Evolutionary conservation across 768 basidiomycete genomes (phyloP), one percentile per base, ranked within the genome.

Genomic region (Rhizopogon vinicolor): DNA sequence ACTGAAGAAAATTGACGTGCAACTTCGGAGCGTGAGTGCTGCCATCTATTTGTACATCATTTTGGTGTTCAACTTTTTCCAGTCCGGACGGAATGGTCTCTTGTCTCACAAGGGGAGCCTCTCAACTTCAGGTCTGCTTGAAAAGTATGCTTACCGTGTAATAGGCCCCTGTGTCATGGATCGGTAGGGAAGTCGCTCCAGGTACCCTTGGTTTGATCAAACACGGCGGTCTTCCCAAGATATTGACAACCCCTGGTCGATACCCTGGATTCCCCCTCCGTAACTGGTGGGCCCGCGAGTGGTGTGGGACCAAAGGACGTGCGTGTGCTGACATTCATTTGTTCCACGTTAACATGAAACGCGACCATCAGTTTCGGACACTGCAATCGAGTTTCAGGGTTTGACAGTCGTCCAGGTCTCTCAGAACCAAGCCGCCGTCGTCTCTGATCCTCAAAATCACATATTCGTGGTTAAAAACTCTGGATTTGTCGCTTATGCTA

Each of bases 271-370:
- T 84, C 66, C 89, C 89, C 10, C 73, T 89, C 46, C 76, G 87
- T 3, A 91, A 91, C 58, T 91, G 90, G 90, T 91, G 89, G 88
- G 89, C 89, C 3, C 78, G 91, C 14, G 66, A 74, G n/a, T 92
- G 83, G 81, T 65, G 69, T 52, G 91, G 89, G 16, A 85, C 81
- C 3, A 79, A 78, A 63, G 87, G 87, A 63, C 68, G 88, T 87
- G 65, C 61, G 85, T 75, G 7, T 42, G 25, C 7, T 16, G 18
- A 44, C n/a, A n/a, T 40, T 40, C 33, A 10, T 33, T 10, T 18
- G 39, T 33, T 16, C 35, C 1, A 58, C 18, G n/a, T 5, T 28
- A 28, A 43, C 14, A 33, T 50, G 33, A 48, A 48, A 35, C 13
- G 7, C 5, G 7, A 54, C 51, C 33, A 28, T 52, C 44, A 90